Evolutionary conservation across 306 rosid species (phyloP).

Genomic region (Ormosia emarginata): DNA sequence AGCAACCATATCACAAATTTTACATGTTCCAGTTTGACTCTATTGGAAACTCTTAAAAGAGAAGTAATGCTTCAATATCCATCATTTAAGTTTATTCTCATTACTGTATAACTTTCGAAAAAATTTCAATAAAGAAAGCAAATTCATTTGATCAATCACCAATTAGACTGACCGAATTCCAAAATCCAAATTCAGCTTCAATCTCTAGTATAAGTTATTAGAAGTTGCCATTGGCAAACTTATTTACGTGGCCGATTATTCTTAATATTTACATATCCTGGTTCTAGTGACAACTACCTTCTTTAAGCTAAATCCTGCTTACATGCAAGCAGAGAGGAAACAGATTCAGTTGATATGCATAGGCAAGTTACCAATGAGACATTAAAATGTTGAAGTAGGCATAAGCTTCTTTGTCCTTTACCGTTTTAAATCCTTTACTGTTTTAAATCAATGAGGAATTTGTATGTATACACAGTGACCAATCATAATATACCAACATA

Average conservation of each 20-base stretch:
- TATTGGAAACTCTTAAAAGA: background rate
- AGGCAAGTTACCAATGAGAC: background rate
- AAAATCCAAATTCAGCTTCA: background rate
- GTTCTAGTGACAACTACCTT: background rate
- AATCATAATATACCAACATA: background rate
- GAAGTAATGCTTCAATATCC: background rate
- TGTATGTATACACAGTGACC: background rate
- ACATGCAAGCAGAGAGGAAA: background rate
- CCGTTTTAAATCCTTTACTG: background rate
- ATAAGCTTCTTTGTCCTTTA: background rate
- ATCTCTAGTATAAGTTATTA: background rate
- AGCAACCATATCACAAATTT: background rate
- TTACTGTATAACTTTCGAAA: background rate
- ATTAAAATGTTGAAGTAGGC: background rate
- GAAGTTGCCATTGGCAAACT: background rate
- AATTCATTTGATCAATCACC: background rate
- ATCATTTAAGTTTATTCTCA: background rate
- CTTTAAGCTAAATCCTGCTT: background rate
- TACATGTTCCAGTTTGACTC: background rate
- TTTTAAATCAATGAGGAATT: background rate
- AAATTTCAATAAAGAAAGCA: background rate
- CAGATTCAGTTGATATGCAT: background rate
- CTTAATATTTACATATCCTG: background rate
- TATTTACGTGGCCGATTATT: background rate
- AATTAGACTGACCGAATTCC: background rate